Evolutionary conservation across 148 eudicot genomes (phyloP).

Genomic region (Vaccinium macrocarpon): DNA sequence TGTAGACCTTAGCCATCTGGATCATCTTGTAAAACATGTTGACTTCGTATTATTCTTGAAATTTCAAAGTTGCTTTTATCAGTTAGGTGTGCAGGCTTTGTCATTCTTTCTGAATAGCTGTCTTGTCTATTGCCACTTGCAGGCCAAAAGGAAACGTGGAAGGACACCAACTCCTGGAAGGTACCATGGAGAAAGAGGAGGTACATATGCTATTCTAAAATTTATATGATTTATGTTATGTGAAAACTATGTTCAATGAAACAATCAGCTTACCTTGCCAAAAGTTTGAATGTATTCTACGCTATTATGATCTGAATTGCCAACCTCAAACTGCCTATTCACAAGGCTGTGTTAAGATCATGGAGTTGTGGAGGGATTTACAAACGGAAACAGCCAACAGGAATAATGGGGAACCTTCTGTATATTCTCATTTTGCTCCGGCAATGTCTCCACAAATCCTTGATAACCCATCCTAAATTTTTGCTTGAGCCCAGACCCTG

Average conservation of each 20-base stretch:
- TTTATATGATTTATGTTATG: neutral
- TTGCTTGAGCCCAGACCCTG: neutral
- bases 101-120: neutral
- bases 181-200: conserved; percentile 45
- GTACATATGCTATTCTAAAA: conserved; percentile 16
- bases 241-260: neutral
- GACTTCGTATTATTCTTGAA: neutral
- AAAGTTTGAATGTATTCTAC: neutral
- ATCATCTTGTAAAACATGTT: neutral
- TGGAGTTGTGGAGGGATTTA: neutral
- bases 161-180: conserved; percentile 83
- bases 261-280: neutral
- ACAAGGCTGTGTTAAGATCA: neutral
- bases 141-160: conserved; percentile 74
- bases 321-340: neutral
- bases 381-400: neutral
- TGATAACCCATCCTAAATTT: neutral
- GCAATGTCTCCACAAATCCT: neutral
- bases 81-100: neutral
- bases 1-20: neutral
- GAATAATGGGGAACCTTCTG: conserved; percentile 1
- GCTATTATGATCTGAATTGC: neutral
- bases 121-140: conserved; percentile 18
- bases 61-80: neutral
- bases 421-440: neutral